Evolutionary conservation across 1,284 basidiomycete species (phyloP).

Genomic region (Moesziomyces globuligerus): DNA sequence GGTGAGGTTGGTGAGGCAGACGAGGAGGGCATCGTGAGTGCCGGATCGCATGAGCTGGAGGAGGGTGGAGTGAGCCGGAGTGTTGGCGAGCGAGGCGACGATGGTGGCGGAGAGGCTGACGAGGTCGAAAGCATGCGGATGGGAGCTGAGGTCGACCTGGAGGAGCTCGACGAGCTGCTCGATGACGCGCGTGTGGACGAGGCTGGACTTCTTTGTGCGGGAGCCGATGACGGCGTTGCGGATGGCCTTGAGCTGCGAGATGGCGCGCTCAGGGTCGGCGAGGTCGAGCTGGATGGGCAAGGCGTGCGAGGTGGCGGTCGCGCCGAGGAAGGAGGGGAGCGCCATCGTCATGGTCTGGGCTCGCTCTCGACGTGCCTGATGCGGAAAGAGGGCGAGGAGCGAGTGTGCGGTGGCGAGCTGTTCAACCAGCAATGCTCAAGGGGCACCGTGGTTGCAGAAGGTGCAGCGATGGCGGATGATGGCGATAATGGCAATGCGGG

Average conservation of each 20-base stretch:
- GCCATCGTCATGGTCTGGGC: constrained; percentile 20
- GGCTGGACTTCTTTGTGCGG: constrained; percentile 44
- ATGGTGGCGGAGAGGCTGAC: constrained; percentile 46
- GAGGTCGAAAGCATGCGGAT: constrained; percentile 23
- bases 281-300: constrained; percentile 23
- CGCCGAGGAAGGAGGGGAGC: constrained; percentile 11
- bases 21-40: constrained; percentile 42
- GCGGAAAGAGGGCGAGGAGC: too few relatives aligned
- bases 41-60: constrained; percentile 43
- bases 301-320: constrained; percentile 3
- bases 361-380: background rate
- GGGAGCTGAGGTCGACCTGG: constrained; percentile 28
- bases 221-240: constrained; percentile 53
- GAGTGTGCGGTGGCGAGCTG: too few relatives aligned
- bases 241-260: constrained; percentile 41
- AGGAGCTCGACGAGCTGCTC: constrained; percentile 43
- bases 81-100: constrained; percentile 46
- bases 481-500: background rate
- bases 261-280: constrained; percentile 26
- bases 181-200: constrained; percentile 41
- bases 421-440: too few relatives aligned
- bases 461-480: too few relatives aligned
- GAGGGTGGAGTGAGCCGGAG: constrained; percentile 36
- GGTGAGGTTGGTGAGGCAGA: constrained; percentile 27
- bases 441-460: too few relatives aligned